phyloP scores from a whole-genome alignment of 148 eudicot genomes.

The Chenopodium album region DNA sequence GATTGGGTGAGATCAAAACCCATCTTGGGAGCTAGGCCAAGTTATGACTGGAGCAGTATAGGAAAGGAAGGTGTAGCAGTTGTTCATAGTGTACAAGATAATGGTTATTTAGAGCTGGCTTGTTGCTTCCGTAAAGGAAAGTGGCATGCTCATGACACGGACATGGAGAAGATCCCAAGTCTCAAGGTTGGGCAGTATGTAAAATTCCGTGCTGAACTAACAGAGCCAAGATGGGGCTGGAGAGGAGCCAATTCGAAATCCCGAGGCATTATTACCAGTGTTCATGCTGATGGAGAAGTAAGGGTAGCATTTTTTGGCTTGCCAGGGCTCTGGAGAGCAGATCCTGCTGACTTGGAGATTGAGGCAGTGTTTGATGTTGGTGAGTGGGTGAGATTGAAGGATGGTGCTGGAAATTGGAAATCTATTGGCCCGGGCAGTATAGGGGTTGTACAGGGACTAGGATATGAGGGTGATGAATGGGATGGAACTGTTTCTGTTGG shows the following conservation, averaged over 20 bases:
- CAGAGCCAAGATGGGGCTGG: slow-evolving; percentile 99
- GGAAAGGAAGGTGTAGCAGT: slow-evolving; percentile 91
- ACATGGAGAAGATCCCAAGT: slow-evolving; percentile 74
- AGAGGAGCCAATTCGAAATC: slow-evolving; percentile 70
- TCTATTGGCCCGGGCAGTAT: slow-evolving; percentile 73
- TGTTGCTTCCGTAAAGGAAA: slow-evolving; percentile 90
- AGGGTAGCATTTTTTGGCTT: slow-evolving; percentile 71
- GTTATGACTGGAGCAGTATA: slow-evolving; percentile 89
- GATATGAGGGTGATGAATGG: slow-evolving; percentile 67
- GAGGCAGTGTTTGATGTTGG: slow-evolving; percentile 85
- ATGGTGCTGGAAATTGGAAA: slow-evolving; percentile 61
- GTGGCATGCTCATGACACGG: slow-evolving; percentile 69
- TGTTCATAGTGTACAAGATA: slow-evolving; percentile 88
- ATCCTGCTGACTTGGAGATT: slow-evolving; percentile 81
- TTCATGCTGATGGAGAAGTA: slow-evolving; percentile 91
- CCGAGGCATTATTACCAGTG: slow-evolving; percentile 71
- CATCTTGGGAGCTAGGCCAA: slow-evolving; percentile 76
- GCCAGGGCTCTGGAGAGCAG: slow-evolving; percentile 84
- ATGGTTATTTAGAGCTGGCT: slow-evolving; percentile 83
- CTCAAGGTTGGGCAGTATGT: slow-evolving; percentile 88
- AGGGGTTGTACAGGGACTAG: slow-evolving; percentile 84
- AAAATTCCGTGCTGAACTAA: slow-evolving; percentile 62
- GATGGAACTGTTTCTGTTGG: slow-evolving; percentile 71
- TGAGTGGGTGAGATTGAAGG: slow-evolving; percentile 79
- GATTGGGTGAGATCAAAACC: slow-evolving; percentile 99